phyloP scores from a whole-genome alignment of 1,284 basidiomycete species.

The Fistulinella cinereoalba region DNA sequence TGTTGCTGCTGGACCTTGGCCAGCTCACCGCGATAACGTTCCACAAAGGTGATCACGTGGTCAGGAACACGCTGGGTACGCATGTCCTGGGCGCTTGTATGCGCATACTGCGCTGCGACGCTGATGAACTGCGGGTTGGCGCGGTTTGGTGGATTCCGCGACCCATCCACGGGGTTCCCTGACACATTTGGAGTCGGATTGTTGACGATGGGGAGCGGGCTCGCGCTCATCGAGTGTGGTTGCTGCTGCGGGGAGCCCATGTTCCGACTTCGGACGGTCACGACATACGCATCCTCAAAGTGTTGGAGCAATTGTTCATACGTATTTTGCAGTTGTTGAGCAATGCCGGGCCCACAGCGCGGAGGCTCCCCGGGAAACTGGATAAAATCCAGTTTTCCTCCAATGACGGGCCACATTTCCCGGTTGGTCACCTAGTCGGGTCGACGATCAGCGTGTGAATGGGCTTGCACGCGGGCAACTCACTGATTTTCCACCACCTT shows the following conservation, averaged over 20 bases:
- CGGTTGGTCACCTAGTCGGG: conserved; percentile 48
- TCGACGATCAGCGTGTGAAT: conserved; percentile 3
- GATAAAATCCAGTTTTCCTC: conserved; percentile 59
- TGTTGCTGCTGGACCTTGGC: conserved; percentile 26
- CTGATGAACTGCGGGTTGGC: conserved; percentile 24
- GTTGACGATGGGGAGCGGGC: conserved; percentile 12
- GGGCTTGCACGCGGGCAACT: conserved; percentile 17
- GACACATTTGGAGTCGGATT: conserved; percentile 12
- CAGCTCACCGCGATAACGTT: conserved; percentile 46
- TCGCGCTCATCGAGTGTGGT: conserved; percentile 14
- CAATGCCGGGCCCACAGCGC: conserved; percentile 56
- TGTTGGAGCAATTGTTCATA: conserved; percentile 56
- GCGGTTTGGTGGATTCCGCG: conserved; percentile 17
- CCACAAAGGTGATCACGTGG: conserved; percentile 54
- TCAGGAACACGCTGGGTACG: conserved; percentile 50
- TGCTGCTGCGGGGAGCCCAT: conserved; percentile 16
- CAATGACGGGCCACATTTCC: conserved; percentile 64
- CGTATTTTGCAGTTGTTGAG: conserved; percentile 54
- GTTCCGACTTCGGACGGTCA: conserved; percentile 25
- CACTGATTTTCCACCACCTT: conserved; percentile 52
- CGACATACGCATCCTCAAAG: conserved; percentile 58
- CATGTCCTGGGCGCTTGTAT: conserved; percentile 48
- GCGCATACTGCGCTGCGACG: conserved; percentile 36
- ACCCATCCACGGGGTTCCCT: conserved; percentile 21
- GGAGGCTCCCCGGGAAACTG: conserved; percentile 61